Base-by-base conservation (phyloP, 164 flowering plant species). In the Aristolochia californica region DNA sequence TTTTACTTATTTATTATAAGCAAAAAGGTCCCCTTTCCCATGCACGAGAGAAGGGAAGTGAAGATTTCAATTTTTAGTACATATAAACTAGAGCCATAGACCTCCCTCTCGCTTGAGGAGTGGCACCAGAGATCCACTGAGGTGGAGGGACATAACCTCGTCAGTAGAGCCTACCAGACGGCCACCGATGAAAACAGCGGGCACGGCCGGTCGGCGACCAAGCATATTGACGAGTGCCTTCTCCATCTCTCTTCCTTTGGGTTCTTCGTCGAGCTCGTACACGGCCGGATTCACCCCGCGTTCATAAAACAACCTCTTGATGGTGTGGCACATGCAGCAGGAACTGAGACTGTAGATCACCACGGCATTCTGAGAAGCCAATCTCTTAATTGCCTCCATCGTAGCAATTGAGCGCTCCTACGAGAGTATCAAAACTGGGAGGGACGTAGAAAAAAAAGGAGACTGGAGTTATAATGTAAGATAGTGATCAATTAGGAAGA, bases 331-430 rank as follows among this genome's bases (percentile, higher is more conserved):
- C 78, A 74, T 71, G 62, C 70, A 71, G 16, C 75, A 74, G 22
- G 75, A 59, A 52, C 75, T 74, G 70, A 62, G 66, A 58, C 70
- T 74, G 53, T 71, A 74, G 49, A 74, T 74, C 64, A 74, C 78
- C 24, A 74, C 78, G 4, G 74, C 74, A 17, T 65, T 74, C 45
- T 74, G 66, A 2, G 65, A 55, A 1, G 68, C 59, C 62, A 74
- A 43, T 45, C 38, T 70, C 21, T 17, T 53, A n/a, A 73, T 65
- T 15, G 48, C 25, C 1, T 73, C 76, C 76, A 73, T 68, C 7
- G 7, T 4, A 34, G 7, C 40, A 7, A 28, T 28, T n/a, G n/a
- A n/a, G n/a, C n/a, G n/a, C n/a, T n/a, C n/a, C n/a, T n/a, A n/a
- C n/a, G n/a, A n/a, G n/a, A n/a, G n/a, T n/a, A n/a, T n/a, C n/a